Base-by-base conservation (phyloP, 148 eudicot genomes). In the Linanthus parryae region DNA sequence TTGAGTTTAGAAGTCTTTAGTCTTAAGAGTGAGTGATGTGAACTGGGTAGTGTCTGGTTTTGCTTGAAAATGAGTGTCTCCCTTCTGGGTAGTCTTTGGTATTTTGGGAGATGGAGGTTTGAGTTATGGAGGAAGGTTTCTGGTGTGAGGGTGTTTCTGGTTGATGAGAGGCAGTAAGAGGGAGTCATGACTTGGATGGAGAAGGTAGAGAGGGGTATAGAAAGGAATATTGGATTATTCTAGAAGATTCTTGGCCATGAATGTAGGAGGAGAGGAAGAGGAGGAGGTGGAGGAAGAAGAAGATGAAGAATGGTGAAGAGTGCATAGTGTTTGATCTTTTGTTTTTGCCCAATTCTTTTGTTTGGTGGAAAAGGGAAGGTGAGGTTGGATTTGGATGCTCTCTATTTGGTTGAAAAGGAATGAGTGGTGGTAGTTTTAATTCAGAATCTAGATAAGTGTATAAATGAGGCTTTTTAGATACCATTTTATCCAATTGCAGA, bases 161-260 rank as follows among this genome's bases (percentile, higher is more conserved):
- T 58, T 16, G 76, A 76, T 42, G 80, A 76, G n/a, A 86, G 41
- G 43, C 74, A 73, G 71, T 70, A 86, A 27, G 82, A 77, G 30
- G 84, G 56, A 59, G 70, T 61, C 88, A 84, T 87, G 72, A 64
- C 69, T 66, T 35, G 21, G 38, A 24, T 8, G 21, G 34, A 9
- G 29, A 59, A 48, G 33, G 29, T 19, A 11, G 29, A 29, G 20
- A 24, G 36, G 29, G 19, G 55, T 46, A 44, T 48, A 11, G 47
- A 24, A 30, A 12, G 47, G 71, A 54, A 28, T 54, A 46, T 59
- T 52, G 59, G 54, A 45, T 75, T 76, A 68, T 58, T 68, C 69
- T 52, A 64, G 59, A 37, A 52, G 62, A 64, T 57, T 68, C 65
- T 34, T 61, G 72, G 80, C 91, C 84, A 73, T 77, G 85, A 82